Evolutionary conservation across 2,329 filamentous ascomycete genomes (phyloP).

Genomic region (Exophiala oligosperma): DNA sequence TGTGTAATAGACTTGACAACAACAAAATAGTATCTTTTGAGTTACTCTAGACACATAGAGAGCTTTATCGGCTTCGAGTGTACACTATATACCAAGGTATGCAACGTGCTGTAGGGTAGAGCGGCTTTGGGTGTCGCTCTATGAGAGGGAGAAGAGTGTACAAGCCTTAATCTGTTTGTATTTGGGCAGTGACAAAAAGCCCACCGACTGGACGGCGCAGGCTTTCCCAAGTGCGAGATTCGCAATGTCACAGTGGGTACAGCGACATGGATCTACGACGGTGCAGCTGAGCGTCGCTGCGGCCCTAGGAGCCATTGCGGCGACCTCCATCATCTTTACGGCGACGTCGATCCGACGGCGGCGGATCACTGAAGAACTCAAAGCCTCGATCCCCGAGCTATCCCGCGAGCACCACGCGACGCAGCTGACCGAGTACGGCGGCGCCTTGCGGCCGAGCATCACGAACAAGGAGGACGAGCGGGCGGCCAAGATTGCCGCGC

Average conservation of each 20-base stretch:
- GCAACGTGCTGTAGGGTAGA: neutral
- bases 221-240: neutral
- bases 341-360: constrained; percentile 57
- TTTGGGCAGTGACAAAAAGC: no score
- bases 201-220: neutral
- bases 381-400: constrained; percentile 54
- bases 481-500: constrained; percentile 57
- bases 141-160: no score
- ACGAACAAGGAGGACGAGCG: constrained; percentile 54
- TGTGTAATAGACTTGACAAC: no score
- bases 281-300: constrained; percentile 32
- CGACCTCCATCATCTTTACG: constrained; percentile 51
- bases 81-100: no score
- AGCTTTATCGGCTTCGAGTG: no score
- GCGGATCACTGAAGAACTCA: constrained; percentile 58
- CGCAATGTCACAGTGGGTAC: constrained; percentile 25
- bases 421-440: constrained; percentile 54
- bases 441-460: constrained; percentile 29
- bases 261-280: constrained; percentile 19
- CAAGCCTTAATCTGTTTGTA: no score
- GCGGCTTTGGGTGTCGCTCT: no score
- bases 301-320: constrained; percentile 48
- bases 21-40: no score
- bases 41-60: no score
- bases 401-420: constrained; percentile 22